Evolutionary conservation across 306 rosid species (phyloP), one percentile per base, ranked within the genome.

Genomic region (Quercus ilex): DNA sequence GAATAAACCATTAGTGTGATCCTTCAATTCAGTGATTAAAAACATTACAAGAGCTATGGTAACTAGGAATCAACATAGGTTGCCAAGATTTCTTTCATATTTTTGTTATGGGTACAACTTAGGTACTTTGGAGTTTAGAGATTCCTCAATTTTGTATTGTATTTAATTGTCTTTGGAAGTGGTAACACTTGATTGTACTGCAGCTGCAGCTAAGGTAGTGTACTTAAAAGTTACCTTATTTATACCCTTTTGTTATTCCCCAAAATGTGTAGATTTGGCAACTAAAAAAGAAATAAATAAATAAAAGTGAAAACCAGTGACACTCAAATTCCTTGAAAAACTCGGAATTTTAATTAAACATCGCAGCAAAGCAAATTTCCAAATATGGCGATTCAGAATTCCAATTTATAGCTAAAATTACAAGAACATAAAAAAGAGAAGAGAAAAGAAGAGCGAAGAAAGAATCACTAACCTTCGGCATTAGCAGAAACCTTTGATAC

Each of bases 391-490:
- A 67, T 35, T 67, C 15, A 12, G 51, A 17, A 51, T 18, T 57
- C 17, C 38, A 5, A 55, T 28, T 35, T 55, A 21, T 14, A 57
- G 26, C n/a, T 46, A 5, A 20, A 59, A 83, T 51, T 63, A 57
- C 62, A 67, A 75, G 57, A 52, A 78, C 70, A 75, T 71, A 13
- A 81, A 83, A 35, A 18, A 74, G 77, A 51, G 21, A 30, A 19
- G 69, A 4, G 28, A 3, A 55, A 76, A 21, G 57, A 55, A 19
- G 49, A 30, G 43, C 26, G 59, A 13, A 13, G 20, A 5, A 28
- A 31, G 57, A 1, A 81, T 78, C 46, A 38, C 46, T 31, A 82
- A 93, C 97, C 98, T 89, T 93, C 97, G 10, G 87, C 79, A 87
- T 89, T 91, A 53, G 87, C 88, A 80, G 92, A 80, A 28, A 82